These are phyloP conservation scores for Boletellus ananiceps DNA, from an alignment of 768 basidiomycete species.

Conservation along the genomic window DNA sequence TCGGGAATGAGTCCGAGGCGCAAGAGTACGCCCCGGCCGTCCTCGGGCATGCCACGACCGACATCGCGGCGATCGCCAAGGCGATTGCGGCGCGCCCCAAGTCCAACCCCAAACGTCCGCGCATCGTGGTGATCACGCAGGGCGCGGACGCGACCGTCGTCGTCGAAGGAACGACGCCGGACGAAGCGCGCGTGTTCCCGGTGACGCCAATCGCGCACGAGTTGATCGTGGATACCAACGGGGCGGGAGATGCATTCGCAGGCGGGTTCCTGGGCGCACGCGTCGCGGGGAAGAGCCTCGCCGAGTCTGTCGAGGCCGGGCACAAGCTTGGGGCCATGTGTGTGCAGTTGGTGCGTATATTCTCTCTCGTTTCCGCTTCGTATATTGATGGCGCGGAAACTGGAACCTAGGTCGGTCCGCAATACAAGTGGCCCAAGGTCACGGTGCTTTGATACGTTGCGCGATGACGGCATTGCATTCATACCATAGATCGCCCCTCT, in stretches of 20 bases:
- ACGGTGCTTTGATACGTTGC: slow-evolving; percentile 32
- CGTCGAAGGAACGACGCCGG: slow-evolving; percentile 55
- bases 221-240: slow-evolving; percentile 94
- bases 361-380: background rate
- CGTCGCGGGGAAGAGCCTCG: slow-evolving; percentile 70
- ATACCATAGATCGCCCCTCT: slow-evolving; percentile 6
- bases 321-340: slow-evolving; percentile 85
- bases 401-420: slow-evolving; percentile 45
- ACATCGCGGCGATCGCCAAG: slow-evolving; percentile 65
- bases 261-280: slow-evolving; percentile 91
- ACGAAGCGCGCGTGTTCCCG: slow-evolving; percentile 45
- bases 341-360: slow-evolving; percentile 61
- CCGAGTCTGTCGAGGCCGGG: slow-evolving; percentile 77
- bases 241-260: slow-evolving; percentile 95
- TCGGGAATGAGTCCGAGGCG: slow-evolving; percentile 97
- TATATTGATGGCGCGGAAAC: background rate
- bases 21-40: slow-evolving; percentile 76
- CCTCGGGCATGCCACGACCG: slow-evolving; percentile 60
- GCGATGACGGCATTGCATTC: background rate
- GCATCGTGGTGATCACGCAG: slow-evolving; percentile 88
- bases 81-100: slow-evolving; percentile 75
- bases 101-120: slow-evolving; percentile 67
- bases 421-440: slow-evolving; percentile 55
- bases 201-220: slow-evolving; percentile 56
- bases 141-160: slow-evolving; percentile 77